Conservation (phyloP, 192 early-diverging fungal genomes). For the Gigaspora rosea region DNA sequence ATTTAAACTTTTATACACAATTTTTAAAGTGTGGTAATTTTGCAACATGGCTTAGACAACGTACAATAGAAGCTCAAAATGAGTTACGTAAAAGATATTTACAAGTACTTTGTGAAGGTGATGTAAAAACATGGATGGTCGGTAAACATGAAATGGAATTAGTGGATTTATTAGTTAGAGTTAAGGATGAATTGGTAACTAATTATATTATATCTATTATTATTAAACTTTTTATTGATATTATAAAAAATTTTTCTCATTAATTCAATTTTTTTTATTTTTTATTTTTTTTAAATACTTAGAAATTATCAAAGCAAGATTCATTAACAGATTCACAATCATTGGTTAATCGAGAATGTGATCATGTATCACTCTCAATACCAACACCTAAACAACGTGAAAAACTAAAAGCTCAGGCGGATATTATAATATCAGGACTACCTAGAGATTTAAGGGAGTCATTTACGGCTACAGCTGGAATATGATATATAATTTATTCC, state of each 20-base stretch:
- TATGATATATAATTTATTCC: neutral
- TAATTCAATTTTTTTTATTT: neutral
- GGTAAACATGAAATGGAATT: constrained; percentile 63
- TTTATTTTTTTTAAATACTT: neutral
- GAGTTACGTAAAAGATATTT: constrained; percentile 78
- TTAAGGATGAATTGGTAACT: constrained; percentile 64
- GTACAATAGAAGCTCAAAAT: constrained; percentile 77
- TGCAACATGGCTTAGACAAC: constrained; percentile 89
- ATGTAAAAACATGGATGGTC: constrained; percentile 57
- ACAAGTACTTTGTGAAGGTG: constrained; percentile 63
- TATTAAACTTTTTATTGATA: neutral
- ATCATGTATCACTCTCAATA: neutral
- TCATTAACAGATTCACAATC: neutral
- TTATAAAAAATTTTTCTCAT: neutral
- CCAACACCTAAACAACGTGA: constrained; percentile 15
- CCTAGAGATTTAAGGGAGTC: constrained; percentile 27
- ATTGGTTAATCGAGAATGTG: neutral
- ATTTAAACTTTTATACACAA: constrained; percentile 80
- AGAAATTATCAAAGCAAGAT: constrained; percentile 8
- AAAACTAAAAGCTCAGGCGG: constrained; percentile 18
- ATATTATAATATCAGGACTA: constrained; percentile 19
- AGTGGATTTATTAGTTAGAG: constrained; percentile 66
- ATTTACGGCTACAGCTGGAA: neutral
- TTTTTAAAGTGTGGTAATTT: constrained; percentile 96
- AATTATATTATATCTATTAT: neutral